phyloP scores from a whole-genome alignment of 192 early-diverging fungal genomes.

The Linnemannia exigua region DNA sequence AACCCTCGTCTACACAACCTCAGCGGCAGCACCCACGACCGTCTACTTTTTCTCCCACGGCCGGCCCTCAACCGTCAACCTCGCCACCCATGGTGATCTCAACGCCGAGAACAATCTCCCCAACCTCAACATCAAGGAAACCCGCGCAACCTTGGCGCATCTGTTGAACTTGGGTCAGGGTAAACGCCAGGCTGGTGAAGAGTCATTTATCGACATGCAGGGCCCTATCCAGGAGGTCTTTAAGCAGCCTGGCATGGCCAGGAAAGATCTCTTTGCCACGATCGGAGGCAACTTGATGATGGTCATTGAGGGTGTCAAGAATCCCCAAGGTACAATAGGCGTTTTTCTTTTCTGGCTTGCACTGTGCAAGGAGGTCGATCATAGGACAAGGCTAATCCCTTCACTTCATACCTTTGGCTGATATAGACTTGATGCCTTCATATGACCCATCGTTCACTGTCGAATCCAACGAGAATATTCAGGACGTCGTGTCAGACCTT shows the following conservation, averaged over 20 bases:
- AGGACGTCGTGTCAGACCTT: conserved; percentile 47
- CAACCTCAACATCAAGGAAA: conserved; percentile 36
- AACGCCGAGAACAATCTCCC: conserved; percentile 12
- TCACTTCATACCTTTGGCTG: background rate
- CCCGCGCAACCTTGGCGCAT: conserved; percentile 42
- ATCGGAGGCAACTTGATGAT: conserved; percentile 46
- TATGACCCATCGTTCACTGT: conserved; percentile 39
- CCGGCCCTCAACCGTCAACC: conserved; percentile 21
- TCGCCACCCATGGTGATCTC: background rate
- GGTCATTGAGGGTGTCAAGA: conserved; percentile 49
- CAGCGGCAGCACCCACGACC: conserved; percentile 22
- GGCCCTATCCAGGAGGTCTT: conserved; percentile 54
- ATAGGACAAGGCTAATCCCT: background rate
- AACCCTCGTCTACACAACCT: conserved; percentile 27
- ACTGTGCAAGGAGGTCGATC: background rate
- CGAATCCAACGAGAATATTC: conserved; percentile 31
- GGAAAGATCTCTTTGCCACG: conserved; percentile 46
- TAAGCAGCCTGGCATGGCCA: conserved; percentile 35
- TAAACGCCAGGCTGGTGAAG: background rate
- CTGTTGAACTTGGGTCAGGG: conserved; percentile 39
- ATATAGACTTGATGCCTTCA: conserved; percentile 41
- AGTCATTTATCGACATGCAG: conserved; percentile 18
- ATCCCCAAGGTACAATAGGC: conserved; percentile 22
- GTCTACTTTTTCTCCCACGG: conserved; percentile 49
- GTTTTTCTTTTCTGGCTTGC: too few relatives aligned